A percentile compares a stretch with the other conserved stretches of the same genome.
phyloP scores from a whole-genome alignment of 2,329 filamentous ascomycete genomes.

The Grosmannia serpens region DNA sequence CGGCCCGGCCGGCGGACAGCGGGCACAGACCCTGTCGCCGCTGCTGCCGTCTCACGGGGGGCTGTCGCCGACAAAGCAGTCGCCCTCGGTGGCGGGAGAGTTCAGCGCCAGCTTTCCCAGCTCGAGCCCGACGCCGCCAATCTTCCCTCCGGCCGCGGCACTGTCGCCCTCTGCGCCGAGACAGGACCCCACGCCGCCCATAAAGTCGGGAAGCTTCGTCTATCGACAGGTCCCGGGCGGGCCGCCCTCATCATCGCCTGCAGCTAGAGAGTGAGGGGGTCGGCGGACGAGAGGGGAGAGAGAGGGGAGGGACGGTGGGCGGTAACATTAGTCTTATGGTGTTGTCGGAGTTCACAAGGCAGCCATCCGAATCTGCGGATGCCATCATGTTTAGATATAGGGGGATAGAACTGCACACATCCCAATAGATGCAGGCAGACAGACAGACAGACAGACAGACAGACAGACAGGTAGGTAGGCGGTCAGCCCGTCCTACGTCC shows the following conservation, averaged over 20 bases:
- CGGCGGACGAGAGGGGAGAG: too few species aligned
- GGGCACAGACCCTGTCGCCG: constrained; percentile 24
- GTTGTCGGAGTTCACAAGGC: not conserved
- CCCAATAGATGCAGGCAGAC: not conserved
- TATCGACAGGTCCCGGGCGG: constrained; percentile 14
- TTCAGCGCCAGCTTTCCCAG: constrained; percentile 17
- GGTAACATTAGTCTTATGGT: not conserved
- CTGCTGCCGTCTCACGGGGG: constrained; percentile 33
- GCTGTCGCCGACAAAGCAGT: constrained; percentile 41
- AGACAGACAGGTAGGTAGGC: too few species aligned
- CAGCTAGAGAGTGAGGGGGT: not conserved
- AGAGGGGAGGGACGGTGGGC: not conserved
- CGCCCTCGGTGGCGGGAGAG: constrained; percentile 27
- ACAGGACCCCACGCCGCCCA: constrained; percentile 48
- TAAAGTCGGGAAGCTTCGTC: constrained; percentile 34
- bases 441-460: too few species aligned
- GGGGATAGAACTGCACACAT: not conserved
- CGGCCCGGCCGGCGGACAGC: constrained; percentile 13
- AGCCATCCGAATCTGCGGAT: not conserved
- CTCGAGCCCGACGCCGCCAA: constrained; percentile 25
- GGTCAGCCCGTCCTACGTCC: not conserved
- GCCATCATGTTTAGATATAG: not conserved
- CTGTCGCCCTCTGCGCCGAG: constrained; percentile 46
- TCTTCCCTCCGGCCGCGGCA: constrained; percentile 45
- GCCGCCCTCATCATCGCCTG: not conserved